These are phyloP conservation scores for Penicillium sp. DNA, from an alignment of 2,329 filamentous ascomycete species.

Conservation along the genomic window DNA sequence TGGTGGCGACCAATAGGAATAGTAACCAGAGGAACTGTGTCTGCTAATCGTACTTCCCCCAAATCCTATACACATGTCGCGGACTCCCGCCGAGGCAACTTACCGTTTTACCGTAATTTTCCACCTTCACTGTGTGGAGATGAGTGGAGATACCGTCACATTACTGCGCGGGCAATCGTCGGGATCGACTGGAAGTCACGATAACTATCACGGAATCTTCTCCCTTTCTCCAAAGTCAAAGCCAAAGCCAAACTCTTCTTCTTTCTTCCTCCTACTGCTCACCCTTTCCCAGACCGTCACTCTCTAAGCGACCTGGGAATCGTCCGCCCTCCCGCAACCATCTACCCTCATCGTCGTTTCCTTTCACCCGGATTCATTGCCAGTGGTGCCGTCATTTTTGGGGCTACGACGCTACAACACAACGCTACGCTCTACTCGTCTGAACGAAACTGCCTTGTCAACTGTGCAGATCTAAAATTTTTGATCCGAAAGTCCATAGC, in stretches of 20 bases:
- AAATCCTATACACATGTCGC: constrained; percentile 3
- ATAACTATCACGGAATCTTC: not conserved
- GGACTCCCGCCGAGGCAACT: constrained; percentile 7
- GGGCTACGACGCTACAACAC: constrained; percentile 4
- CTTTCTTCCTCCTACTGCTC: not conserved
- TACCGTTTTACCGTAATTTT: constrained; percentile 15
- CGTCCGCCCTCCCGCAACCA: not conserved
- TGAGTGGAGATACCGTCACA: constrained; percentile 21
- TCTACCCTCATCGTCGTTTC: not conserved
- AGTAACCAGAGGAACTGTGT: not conserved
- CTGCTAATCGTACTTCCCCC: not conserved
- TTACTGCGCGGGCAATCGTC: constrained; percentile 24
- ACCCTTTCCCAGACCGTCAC: not conserved
- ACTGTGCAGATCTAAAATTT: not conserved
- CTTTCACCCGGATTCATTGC: constrained; percentile 5
- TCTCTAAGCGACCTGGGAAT: not conserved
- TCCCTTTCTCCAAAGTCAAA: not conserved
- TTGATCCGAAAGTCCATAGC: not conserved
- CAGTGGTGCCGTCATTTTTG: constrained; percentile 13
- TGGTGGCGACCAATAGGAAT: not conserved
- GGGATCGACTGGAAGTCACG: constrained; percentile 6
- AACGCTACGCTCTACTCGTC: constrained; percentile 3
- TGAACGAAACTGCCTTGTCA: constrained; percentile 3
- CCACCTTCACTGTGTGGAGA: constrained; percentile 11
- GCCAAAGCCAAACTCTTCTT: not conserved